Base-by-base conservation (phyloP, 1,284 basidiomycete genomes). In the Xerocomus minutiporus region DNA sequence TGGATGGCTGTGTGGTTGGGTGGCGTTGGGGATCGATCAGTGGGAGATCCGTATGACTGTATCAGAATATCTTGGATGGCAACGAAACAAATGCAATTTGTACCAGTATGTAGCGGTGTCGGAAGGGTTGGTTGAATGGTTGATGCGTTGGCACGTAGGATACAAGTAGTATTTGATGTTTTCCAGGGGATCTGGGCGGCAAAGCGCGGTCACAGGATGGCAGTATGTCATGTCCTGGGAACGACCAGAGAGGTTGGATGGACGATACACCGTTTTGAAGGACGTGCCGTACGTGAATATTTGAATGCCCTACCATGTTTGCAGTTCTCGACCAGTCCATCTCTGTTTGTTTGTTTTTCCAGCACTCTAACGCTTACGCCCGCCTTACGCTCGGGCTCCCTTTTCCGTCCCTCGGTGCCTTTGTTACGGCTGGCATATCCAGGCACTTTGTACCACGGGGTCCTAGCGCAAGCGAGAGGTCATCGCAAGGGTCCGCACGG, bases 11-110 rank as follows among this genome's bases (percentile, higher is more conserved):
- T 42, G 41, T 42, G 41, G 41, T 7, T 13, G 13, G 26, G 12
- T 28, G 41, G 41, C 11, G 13, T 12, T 6, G 12, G 15, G 48
- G 50, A 58, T 55, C 51, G 50, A 48, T 60, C 39, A 48, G 38
- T 57, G 36, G 59, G 38, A 48, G 40, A 42, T n/a, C 41, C 41
- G 41, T 42, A 42, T 41, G 40, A 41, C 25, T 42, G 41, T 42
- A 42, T 42, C 41, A 26, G 28, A 42, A 26, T 26, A 42, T 26
- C 39, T 41, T 41, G 39, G 39, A 23, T 41, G 25, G 39, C 41
- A 42, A 42, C 41, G 25, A 26, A 42, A 13, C 12, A 20, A 23
- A 15, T 41, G 36, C 36, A 17, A 12, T 26, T 12, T 41, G 39
- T 42, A 31, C 28, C n/a, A 29, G 9, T 25, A 12, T 12, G 28